Conservation (phyloP, 192 early-diverging fungal species). For the Funneliformis geosporum region DNA sequence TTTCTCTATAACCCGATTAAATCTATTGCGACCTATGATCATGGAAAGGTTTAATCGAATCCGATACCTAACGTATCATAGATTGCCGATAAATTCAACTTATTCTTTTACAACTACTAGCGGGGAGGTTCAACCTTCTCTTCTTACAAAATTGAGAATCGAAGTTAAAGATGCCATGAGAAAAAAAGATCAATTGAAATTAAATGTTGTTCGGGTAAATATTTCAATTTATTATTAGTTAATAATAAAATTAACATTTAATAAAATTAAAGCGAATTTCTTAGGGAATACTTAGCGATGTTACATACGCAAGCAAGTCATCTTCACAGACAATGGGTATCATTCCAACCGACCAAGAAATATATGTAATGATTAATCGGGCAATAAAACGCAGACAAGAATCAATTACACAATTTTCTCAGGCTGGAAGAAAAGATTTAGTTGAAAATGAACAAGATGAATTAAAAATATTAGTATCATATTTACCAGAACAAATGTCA, state of each 20-base stretch:
- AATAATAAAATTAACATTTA: too few species aligned
- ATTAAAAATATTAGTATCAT: conserved; percentile 64
- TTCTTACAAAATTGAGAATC: conserved; percentile 56
- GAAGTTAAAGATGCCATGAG: conserved; percentile 85
- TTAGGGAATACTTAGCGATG: conserved; percentile 23
- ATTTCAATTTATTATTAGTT: neutral
- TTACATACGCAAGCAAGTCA: conserved; percentile 28
- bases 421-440: conserved; percentile 72
- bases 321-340: conserved; percentile 40
- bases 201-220: conserved; percentile 44
- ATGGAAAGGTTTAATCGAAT: neutral
- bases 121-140: neutral
- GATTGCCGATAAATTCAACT: neutral
- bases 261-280: neutral
- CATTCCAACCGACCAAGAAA: conserved; percentile 46
- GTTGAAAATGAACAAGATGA: conserved; percentile 71
- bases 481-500: conserved; percentile 80
- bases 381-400: conserved; percentile 84
- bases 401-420: conserved; percentile 65
- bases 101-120: neutral
- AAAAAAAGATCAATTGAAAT: conserved; percentile 62
- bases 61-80: neutral
- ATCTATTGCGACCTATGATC: neutral
- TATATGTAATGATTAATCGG: conserved; percentile 71
- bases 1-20: neutral